Evolutionary conservation across 2,329 filamentous ascomycete genomes (phyloP).

Genomic region (Epichloe sp.): DNA sequence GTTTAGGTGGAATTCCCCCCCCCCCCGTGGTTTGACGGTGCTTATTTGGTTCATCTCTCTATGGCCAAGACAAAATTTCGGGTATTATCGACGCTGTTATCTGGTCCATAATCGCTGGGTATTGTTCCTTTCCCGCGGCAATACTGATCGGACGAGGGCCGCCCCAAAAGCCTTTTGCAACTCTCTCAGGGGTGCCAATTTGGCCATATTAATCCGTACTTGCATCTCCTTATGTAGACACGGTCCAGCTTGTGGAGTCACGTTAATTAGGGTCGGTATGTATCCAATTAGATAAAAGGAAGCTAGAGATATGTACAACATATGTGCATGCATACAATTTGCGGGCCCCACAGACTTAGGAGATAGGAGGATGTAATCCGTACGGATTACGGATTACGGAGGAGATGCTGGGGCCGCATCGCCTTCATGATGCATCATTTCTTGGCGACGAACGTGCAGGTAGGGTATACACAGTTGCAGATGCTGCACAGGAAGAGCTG

Average conservation of each 20-base stretch:
- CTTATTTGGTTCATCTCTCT: no score
- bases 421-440: background rate
- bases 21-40: no score
- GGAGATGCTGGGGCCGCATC: background rate
- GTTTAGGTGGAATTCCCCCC: no score
- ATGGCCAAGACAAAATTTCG: background rate
- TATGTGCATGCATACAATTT: no score
- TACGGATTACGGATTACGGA: no score
- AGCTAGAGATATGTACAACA: no score
- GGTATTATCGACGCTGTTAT: background rate
- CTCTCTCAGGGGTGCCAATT: background rate
- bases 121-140: background rate
- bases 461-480: background rate
- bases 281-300: no score
- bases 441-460: background rate
- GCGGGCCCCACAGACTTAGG: no score
- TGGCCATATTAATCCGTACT: background rate
- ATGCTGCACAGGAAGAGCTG: background rate
- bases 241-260: no score
- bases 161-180: background rate
- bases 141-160: background rate
- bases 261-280: no score
- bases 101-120: background rate
- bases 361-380: no score
- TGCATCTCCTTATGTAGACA: no score